These are phyloP conservation scores for Ottelia alismoides DNA, from an alignment of 106 monocot species.

Conservation along the genomic window DNA sequence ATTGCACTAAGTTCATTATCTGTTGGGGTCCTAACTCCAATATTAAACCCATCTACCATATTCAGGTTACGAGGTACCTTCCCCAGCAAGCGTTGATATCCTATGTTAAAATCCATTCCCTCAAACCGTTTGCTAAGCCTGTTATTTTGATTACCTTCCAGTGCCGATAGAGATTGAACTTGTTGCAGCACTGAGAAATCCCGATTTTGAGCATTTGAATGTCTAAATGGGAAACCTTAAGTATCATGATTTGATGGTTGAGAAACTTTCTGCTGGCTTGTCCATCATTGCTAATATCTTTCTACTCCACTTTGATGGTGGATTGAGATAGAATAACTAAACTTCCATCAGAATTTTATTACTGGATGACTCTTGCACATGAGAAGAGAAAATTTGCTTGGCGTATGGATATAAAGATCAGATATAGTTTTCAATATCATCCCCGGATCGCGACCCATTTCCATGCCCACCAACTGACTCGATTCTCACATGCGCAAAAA, in stretches of 20 bases:
- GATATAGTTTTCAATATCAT: too few species aligned
- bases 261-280: conserved; percentile 1
- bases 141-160: conserved; percentile 37
- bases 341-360: conserved; percentile 22
- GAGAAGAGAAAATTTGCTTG: conserved; percentile 8
- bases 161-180: conserved; percentile 53
- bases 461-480: too few species aligned
- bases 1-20: conserved; percentile 19
- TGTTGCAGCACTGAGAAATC: conserved; percentile 76
- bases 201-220: conserved; percentile 21
- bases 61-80: conserved; percentile 7
- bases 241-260: neutral
- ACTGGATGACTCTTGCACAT: conserved; percentile 22
- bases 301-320: conserved; percentile 13
- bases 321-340: conserved; percentile 22
- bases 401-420: too few species aligned
- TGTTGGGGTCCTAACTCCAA: conserved; percentile 1
- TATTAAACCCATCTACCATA: conserved; percentile 16
- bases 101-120: conserved; percentile 26
- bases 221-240: neutral
- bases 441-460: too few species aligned
- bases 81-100: conserved; percentile 16
- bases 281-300: conserved; percentile 8
- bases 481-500: too few species aligned
- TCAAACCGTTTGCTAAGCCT: conserved; percentile 27